Conservation (phyloP, 2,329 filamentous ascomycete species). For the Rutstroemia sp. region DNA sequence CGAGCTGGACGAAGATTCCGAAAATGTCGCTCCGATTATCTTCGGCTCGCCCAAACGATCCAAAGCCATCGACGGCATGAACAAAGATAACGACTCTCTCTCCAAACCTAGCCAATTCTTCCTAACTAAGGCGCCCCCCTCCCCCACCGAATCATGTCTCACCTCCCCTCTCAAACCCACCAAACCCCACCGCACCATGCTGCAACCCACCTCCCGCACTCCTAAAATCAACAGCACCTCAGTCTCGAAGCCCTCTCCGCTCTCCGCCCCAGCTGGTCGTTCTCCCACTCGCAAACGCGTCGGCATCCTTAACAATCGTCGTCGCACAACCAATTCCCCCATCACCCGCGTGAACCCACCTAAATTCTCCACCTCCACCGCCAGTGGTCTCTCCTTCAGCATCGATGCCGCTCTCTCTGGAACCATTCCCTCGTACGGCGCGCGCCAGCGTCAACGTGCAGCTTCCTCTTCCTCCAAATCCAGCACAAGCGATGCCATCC, state of each 20-base stretch:
- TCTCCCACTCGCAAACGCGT: slow-evolving; percentile 71
- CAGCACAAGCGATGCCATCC: not conserved
- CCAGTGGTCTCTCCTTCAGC: slow-evolving; percentile 57
- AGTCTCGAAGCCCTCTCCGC: slow-evolving; percentile 43
- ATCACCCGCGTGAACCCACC: slow-evolving; percentile 68
- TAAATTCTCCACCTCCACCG: slow-evolving; percentile 44
- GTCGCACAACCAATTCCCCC: slow-evolving; percentile 43
- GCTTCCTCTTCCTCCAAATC: slow-evolving; percentile 17
- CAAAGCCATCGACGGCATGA: slow-evolving; percentile 4
- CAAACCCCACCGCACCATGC: slow-evolving; percentile 31
- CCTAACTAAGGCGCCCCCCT: slow-evolving; percentile 29
- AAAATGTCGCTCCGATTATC: slow-evolving; percentile 53
- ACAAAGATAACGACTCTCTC: not conserved
- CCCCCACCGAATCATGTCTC: slow-evolving; percentile 22
- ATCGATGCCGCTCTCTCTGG: slow-evolving; percentile 77
- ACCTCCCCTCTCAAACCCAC: slow-evolving; percentile 17
- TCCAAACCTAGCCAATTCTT: slow-evolving; percentile 16
- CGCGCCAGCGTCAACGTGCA: slow-evolving; percentile 32
- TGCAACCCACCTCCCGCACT: slow-evolving; percentile 47
- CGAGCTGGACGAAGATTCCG: slow-evolving; percentile 42
- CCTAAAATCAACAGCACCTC: slow-evolving; percentile 37
- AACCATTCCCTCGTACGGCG: slow-evolving; percentile 57
- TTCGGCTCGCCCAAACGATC: slow-evolving; percentile 46
- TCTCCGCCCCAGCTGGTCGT: slow-evolving; percentile 67
- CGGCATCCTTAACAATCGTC: slow-evolving; percentile 61